Base-by-base conservation (phyloP, 1,284 basidiomycete species). In the Trametes pubescens region DNA sequence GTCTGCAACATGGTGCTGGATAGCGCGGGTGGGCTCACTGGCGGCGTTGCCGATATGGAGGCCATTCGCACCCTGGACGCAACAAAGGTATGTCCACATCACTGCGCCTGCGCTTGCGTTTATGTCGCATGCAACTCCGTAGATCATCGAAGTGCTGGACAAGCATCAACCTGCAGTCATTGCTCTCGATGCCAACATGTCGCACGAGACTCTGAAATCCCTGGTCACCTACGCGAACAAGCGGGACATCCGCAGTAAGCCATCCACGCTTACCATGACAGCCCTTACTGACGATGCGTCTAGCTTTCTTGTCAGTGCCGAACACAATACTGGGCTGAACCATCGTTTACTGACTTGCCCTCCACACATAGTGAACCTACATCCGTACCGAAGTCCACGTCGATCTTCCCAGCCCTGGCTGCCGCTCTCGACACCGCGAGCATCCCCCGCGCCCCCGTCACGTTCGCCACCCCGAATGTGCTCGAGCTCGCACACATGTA, bases 31-130 rank as follows among this genome's bases (percentile, higher is more conserved):
- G 85, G 88, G 59, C 82, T 99, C 11, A 81, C 91, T 2, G 86
- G 86, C 21, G 98, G 98, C 7, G 87, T 99, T 6, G 95, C 96
- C 6, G 96, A 98, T 75, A 98, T 99, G 93, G 85, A 82, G 44
- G 89, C 95, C 46, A 86, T 88, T 9, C 80, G 86, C 57, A 73
- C 77, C 1, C 73, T 94, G 48, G 74, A 80, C 40, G 76, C 76
- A 21, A 74, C 83, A 22, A 73, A 77, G 71, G 91, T 92, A 32
- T 22, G 26, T 14, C 21, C 35, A 16, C 1, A 13, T 13, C 13
- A 38, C 8, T 24, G 29, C 24, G 29, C 4, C 22, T 4, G 2
- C 21, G 18, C 40, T 43, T 21, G 43, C 21, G n/a, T 21, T 8
- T 47, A 47, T 24, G 6, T 21, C n/a, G 9, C 8, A 34, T 44